These are phyloP conservation scores for Spathaspora gorwiae DNA, from an alignment of 805 yeast genomes.

Conservation along the genomic window DNA sequence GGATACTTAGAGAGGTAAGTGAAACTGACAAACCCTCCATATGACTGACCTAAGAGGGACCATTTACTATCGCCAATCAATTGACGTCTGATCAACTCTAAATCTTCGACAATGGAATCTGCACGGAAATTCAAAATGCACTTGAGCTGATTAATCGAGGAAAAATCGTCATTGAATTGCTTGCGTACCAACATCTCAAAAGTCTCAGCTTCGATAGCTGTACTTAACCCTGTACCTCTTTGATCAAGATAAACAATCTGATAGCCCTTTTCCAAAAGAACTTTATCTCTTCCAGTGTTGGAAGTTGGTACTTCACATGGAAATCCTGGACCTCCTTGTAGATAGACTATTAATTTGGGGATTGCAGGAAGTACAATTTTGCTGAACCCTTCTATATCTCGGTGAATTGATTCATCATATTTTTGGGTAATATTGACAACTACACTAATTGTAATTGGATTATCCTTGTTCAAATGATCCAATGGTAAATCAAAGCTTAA, in stretches of 20 bases:
- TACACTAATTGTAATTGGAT: constrained; percentile 13
- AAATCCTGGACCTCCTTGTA: constrained; percentile 57
- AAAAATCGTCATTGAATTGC: constrained; percentile 3
- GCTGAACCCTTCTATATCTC: constrained; percentile 1
- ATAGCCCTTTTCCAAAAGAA: constrained; percentile 37
- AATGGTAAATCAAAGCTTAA: constrained; percentile 20
- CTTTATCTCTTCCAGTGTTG: constrained; percentile 32
- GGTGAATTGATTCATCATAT: constrained; percentile 17
- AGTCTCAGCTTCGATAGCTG: constrained; percentile 37
- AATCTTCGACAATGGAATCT: constrained; percentile 48
- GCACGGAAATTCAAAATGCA: constrained; percentile 47
- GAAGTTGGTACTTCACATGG: constrained; percentile 37
- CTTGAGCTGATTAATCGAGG: constrained; percentile 25
- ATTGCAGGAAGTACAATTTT: constrained; percentile 20
- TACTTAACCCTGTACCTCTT: constrained; percentile 57
- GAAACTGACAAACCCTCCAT: constrained; percentile 50
- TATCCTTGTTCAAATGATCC: constrained; percentile 8
- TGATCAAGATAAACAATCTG: constrained; percentile 49
- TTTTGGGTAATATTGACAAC: constrained; percentile 32
- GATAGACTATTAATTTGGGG: constrained; percentile 35
- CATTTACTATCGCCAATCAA: constrained; percentile 38
- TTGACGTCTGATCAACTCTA: constrained; percentile 40
- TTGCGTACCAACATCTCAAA: constrained; percentile 14
- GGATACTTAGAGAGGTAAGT: constrained; percentile 47
- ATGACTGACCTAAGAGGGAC: constrained; percentile 53